Conservation (phyloP, 2,329 filamentous ascomycete genomes). For the Cercospora sp. region DNA sequence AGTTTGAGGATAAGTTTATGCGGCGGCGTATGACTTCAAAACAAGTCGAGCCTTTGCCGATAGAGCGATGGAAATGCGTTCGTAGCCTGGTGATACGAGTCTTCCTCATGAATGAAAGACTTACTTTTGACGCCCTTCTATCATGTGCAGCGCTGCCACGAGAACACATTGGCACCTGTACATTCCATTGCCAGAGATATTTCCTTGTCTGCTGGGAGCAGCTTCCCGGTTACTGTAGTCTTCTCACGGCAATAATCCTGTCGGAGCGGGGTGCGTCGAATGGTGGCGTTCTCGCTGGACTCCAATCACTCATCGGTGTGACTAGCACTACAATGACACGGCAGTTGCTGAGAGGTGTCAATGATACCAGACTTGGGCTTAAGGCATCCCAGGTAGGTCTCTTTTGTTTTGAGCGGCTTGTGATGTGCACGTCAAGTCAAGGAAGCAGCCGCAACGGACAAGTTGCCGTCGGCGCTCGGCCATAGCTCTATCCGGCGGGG, state of each 20-base stretch:
- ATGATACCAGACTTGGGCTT: too few relatives aligned
- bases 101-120: neutral
- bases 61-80: neutral
- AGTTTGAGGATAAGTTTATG: neutral
- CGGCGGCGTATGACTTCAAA: neutral
- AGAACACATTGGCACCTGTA: neutral
- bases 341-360: neutral
- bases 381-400: too few relatives aligned
- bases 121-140: neutral
- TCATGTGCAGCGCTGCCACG: neutral
- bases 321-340: neutral
- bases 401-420: too few relatives aligned
- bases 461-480: too few relatives aligned
- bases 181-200: neutral
- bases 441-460: too few relatives aligned
- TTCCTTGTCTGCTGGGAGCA: neutral
- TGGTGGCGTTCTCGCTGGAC: neutral
- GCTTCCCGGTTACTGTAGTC: neutral
- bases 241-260: neutral
- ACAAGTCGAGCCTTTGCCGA: too few relatives aligned
- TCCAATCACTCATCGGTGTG: neutral
- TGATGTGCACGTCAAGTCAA: too few relatives aligned
- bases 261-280: neutral
- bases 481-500: too few relatives aligned
- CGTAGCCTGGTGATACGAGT: too few relatives aligned